These are phyloP conservation scores for Oenanthe javanica DNA, from an alignment of 140 eudicot genomes.

Conservation along the genomic window DNA sequence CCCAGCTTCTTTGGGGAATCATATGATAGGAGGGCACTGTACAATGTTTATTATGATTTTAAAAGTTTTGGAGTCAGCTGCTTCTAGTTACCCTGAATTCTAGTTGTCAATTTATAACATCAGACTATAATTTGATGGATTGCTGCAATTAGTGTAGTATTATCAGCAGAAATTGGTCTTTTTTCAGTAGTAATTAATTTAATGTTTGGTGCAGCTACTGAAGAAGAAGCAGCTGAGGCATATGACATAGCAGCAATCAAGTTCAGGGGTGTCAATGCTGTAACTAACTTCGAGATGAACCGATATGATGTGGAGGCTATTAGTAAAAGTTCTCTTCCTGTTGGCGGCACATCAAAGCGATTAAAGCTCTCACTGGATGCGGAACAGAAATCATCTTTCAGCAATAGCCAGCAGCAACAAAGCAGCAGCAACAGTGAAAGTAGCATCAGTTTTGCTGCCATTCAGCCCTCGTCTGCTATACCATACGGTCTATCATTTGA, in stretches of 20 bases:
- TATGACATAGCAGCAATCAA: constrained; percentile 98
- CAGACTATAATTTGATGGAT: neutral
- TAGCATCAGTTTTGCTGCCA: constrained; percentile 50
- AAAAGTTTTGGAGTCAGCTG: neutral
- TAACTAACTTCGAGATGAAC: constrained; percentile 90
- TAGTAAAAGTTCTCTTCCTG: constrained; percentile 69
- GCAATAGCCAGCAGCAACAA: constrained; percentile 23
- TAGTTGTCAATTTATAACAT: neutral
- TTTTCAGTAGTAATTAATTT: neutral
- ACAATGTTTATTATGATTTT: neutral
- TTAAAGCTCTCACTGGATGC: constrained; percentile 54
- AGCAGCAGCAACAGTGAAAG: constrained; percentile 41
- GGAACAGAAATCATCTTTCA: constrained; percentile 37
- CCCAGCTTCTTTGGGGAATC: neutral
- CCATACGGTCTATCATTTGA: constrained; percentile 60
- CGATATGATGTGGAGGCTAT: constrained; percentile 90
- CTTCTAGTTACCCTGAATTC: neutral
- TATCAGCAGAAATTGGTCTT: neutral
- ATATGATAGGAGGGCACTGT: neutral
- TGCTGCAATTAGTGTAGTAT: neutral
- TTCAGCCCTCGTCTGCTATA: constrained; percentile 35
- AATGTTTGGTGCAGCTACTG: constrained; percentile 53
- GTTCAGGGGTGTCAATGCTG: constrained; percentile 82
- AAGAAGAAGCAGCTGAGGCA: constrained; percentile 99
- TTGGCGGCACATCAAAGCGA: constrained; percentile 87